Base-by-base conservation (phyloP, 352 stramenopile genomes). In the Globisporangium radiosum region DNA sequence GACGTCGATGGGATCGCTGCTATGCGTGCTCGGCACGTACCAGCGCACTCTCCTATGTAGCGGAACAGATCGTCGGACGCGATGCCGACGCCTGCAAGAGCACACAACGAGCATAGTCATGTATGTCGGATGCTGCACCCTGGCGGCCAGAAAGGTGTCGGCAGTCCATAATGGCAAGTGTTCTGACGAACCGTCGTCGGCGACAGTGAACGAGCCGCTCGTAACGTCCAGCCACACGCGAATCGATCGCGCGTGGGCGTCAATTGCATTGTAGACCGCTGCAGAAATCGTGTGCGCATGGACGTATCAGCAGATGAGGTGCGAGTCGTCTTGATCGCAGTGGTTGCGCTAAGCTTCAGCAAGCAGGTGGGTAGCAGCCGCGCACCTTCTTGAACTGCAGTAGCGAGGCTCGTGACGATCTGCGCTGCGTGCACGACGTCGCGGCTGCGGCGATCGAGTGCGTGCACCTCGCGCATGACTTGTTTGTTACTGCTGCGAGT, bases 261-360 rank as follows among this genome's bases (percentile, higher is more conserved):
- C 83, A 14, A 93, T 66, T 37, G 76, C 65, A 47, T 95, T 95
- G 69, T 88, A 86, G 37, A 91, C 68, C 33, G 74, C 85, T 95
- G 42, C 7, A 43, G 15, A 4, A 39, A n/a, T 25, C 19, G 19
- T 25, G 19, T 25, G 19, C 19, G 19, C 19, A 25, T 25, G 19
- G 19, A 25, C 19, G 19, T 25, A 25, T 25, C 19, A 25, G 19
- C 19, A 25, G 19, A 25, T 25, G 19, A 25, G 19, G 19, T 25
- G 19, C 19, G 19, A 25, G 19, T 25, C 19, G 19, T 15, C n/a
- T n/a, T n/a, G 10, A 6, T 5, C 17, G 9, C 17, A 39, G 13
- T 4, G 3, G 33, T 44, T 39, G 38, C n/a, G 7, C 19, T 25
- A 25, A 25, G 19, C 19, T 25, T 25, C 19, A 25, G 19, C 19